Evolutionary conservation across 371 early-diverging fungal genomes (phyloP), one percentile per base, ranked within the genome.

Genomic region (Actinomucor elegans): DNA sequence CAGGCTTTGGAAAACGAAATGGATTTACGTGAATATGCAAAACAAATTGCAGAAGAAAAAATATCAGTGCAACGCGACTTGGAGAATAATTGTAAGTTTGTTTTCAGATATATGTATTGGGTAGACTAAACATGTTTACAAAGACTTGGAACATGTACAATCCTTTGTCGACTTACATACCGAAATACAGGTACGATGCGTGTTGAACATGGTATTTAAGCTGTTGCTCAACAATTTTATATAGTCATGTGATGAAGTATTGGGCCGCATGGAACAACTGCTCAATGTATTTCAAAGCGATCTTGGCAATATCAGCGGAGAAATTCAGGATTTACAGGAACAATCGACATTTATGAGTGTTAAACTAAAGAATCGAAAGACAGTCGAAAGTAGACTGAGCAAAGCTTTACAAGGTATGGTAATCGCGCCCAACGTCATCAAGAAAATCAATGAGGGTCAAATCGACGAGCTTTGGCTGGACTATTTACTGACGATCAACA

Each of bases 21-120:
- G 68, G 93, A 94, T 69, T 76, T 96, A 49, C 80, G 92, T n/a
- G 89, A 90, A 60, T 91, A 93, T 69, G 88, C 92, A 12, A 82
- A 71, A 44, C 78, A 89, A 35, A 82, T 94, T 17, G 88, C 88
- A 29, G 59, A 76, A 8, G 91, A 94, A 50, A 83, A 93, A 48
- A 67, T 70, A 35, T 59, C 56, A 12, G 78, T 88, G 9, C 92
- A 94, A 49, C 75, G 82, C 28, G 79, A 73, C 41, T 87, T 92
- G 53, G 85, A 92, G 26, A 75, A 83, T 17, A 87, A 87, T 9
- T 28, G 36, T 26, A 32, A 33, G 44, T 34, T 24, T n/a, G 17
- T 6, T 33, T 15, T n/a, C 48, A 15, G 27, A 21, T 20, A 10
- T 23, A 2, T 7, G 12, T 6, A 4, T 41, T n/a, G 27, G 2